A percentile compares a stretch with the other conserved stretches of the same genome.
Conservation (phyloP, 768 basidiomycete genomes). For the Agaricus bisporus region DNA sequence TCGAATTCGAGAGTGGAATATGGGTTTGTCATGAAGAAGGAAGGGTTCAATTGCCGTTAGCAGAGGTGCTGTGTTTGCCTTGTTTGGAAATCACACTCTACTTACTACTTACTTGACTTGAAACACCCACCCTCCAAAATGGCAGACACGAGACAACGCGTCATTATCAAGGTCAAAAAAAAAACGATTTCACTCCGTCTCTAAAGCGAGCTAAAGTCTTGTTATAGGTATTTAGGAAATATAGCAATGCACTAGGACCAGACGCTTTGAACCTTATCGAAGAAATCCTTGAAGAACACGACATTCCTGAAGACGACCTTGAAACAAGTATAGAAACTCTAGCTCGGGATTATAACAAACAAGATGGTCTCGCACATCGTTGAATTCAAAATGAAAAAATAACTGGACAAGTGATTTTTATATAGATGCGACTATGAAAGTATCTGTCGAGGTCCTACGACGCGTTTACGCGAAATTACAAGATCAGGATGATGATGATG, state of each 20-base stretch:
- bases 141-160: slow-evolving; percentile 41
- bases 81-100: slow-evolving; percentile 4
- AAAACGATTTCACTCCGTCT: too few species aligned
- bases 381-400: too few species aligned
- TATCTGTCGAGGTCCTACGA: slow-evolving; percentile 57
- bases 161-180: slow-evolving; percentile 42
- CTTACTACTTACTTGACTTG: not conserved
- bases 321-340: slow-evolving; percentile 75
- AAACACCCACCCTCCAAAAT: slow-evolving; percentile 21
- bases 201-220: not conserved
- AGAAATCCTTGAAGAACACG: slow-evolving; percentile 62
- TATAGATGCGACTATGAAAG: slow-evolving; percentile 78
- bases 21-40: slow-evolving; percentile 24
- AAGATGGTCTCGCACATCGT: too few species aligned
- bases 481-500: slow-evolving; percentile 48
- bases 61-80: slow-evolving; percentile 1
- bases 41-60: not conserved
- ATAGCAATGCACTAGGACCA: slow-evolving; percentile 81
- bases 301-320: slow-evolving; percentile 62
- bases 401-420: not conserved
- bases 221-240: slow-evolving; percentile 78
- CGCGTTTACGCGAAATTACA: slow-evolving; percentile 75
- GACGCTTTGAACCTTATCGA: slow-evolving; percentile 71
- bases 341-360: slow-evolving; percentile 83
- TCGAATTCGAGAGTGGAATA: slow-evolving; percentile 70